Evolutionary conservation across 768 basidiomycete species (phyloP).

Genomic region (Cantharellus anzutake): DNA sequence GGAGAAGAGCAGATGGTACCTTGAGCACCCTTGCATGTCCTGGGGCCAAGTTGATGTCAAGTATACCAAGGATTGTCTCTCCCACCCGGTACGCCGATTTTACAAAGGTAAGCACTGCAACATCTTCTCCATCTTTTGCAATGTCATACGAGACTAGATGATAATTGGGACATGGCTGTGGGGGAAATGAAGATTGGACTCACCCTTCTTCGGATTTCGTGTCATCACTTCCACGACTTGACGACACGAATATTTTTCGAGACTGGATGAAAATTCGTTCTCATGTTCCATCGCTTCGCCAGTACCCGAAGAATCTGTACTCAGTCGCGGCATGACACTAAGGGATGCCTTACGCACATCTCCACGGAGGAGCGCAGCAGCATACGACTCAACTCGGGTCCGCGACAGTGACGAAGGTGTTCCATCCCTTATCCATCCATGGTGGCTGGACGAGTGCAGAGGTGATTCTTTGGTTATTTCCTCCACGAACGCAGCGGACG

Average conservation of each 20-base stretch:
- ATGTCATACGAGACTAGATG: conserved; percentile 78
- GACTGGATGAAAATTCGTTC: neutral
- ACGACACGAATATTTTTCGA: conserved; percentile 32
- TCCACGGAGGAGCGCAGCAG: too few relatives aligned
- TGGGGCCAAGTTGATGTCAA: conserved; percentile 64
- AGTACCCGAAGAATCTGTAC: too few relatives aligned
- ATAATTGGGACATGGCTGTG: neutral
- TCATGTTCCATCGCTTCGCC: neutral
- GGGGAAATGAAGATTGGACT: conserved; percentile 10
- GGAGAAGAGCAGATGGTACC: conserved; percentile 22
- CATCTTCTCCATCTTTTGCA: conserved; percentile 75
- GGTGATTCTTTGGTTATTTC: too few relatives aligned
- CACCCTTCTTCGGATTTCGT: conserved; percentile 75
- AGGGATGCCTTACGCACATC: too few relatives aligned
- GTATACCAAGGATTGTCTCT: conserved; percentile 77
- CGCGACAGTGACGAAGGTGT: too few relatives aligned
- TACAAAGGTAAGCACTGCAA: conserved; percentile 80
- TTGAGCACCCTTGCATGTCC: conserved; percentile 63
- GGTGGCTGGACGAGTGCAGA: too few relatives aligned
- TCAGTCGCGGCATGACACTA: too few relatives aligned
- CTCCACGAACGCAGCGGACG: too few relatives aligned
- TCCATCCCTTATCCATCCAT: too few relatives aligned
- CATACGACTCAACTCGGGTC: too few relatives aligned
- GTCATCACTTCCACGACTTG: conserved; percentile 86
- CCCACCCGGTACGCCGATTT: conserved; percentile 85